Conservation (phyloP, 169 alveolate genomes). For the Toxoplasma gondii region DNA sequence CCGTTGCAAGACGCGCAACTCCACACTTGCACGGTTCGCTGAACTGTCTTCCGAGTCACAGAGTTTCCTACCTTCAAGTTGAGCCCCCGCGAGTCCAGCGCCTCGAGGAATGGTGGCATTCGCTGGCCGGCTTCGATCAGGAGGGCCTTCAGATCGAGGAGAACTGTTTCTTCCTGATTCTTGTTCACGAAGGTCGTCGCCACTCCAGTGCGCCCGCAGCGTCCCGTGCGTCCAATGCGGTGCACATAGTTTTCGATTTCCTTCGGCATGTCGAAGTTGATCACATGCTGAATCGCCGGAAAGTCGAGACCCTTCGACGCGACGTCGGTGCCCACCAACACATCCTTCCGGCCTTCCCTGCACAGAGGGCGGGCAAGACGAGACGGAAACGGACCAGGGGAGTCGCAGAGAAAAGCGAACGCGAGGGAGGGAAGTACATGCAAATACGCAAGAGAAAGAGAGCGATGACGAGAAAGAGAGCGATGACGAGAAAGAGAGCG, state of each 20-base stretch:
- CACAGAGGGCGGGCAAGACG: background rate
- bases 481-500: background rate
- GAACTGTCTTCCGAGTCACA: too few relatives aligned
- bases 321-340: conserved; percentile 94
- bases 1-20: too few relatives aligned
- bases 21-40: too few relatives aligned
- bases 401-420: background rate
- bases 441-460: background rate
- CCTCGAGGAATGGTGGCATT: conserved; percentile 87
- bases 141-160: conserved; percentile 90
- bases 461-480: background rate
- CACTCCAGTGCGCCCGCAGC: conserved; percentile 96
- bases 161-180: conserved; percentile 78
- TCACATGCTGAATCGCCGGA: conserved; percentile 95
- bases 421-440: background rate
- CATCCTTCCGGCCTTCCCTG: conserved; percentile 81
- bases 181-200: conserved; percentile 94
- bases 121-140: conserved; percentile 91
- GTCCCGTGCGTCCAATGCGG: conserved; percentile 99
- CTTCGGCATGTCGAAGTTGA: conserved; percentile 98
- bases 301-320: conserved; percentile 98
- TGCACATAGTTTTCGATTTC: conserved; percentile 97
- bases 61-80: conserved; percentile 75
- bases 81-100: conserved; percentile 80
- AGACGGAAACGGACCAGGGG: background rate